These are phyloP conservation scores for Eutrema salsugineum DNA, from an alignment of 441 rosid genomes.

Conservation along the genomic window DNA sequence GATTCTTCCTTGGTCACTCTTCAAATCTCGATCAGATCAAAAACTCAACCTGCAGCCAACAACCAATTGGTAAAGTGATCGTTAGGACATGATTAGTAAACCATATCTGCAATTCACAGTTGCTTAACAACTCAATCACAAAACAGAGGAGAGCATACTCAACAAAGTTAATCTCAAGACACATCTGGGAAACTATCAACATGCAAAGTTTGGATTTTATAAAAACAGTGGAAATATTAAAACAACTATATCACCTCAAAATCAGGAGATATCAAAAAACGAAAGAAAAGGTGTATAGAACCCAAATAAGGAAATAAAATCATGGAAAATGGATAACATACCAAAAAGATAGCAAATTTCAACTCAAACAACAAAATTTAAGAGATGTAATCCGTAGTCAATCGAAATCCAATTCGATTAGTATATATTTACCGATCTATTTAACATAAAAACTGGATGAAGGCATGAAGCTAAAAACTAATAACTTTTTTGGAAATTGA, in stretches of 20 bases:
- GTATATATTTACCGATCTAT: constrained; percentile 3
- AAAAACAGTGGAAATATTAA: background rate
- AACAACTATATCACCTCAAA: background rate
- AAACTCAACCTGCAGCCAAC: constrained; percentile 14
- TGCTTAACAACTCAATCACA: background rate
- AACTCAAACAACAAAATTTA: background rate
- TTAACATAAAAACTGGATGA: background rate
- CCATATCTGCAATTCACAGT: background rate
- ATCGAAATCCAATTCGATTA: background rate
- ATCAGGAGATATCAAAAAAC: background rate
- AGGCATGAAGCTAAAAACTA: background rate
- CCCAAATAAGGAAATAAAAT: background rate
- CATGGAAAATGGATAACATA: background rate
- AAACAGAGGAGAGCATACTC: background rate
- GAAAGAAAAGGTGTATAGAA: no score
- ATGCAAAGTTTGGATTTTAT: constrained; percentile 20
- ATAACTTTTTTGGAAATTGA: background rate
- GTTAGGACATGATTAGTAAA: background rate
- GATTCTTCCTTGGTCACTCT: constrained; percentile 25
- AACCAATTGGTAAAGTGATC: background rate
- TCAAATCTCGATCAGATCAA: constrained; percentile 29
- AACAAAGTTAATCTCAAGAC: background rate
- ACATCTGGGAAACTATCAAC: background rate
- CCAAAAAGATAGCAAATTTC: constrained; percentile 1
- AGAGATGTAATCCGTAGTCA: background rate